Conservation (phyloP, 257 asterid species). For the Salvia splendens region DNA sequence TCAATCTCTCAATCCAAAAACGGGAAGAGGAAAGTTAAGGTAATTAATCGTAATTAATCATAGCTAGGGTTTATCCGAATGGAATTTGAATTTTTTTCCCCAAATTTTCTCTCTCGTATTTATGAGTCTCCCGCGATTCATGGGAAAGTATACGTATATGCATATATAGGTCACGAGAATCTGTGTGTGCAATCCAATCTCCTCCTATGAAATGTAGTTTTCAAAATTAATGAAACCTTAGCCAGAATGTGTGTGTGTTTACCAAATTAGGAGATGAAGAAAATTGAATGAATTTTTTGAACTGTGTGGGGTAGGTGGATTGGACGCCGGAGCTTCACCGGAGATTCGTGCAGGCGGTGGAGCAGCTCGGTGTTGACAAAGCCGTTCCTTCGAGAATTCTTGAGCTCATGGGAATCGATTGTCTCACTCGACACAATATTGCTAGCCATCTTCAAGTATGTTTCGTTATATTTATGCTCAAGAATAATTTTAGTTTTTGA, state of each 20-base stretch:
- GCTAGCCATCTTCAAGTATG: constrained; percentile 97
- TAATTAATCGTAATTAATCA: constrained; percentile 19
- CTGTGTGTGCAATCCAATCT: not conserved
- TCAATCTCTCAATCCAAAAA: constrained; percentile 49
- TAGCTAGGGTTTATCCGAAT: constrained; percentile 24
- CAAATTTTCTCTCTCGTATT: constrained; percentile 30
- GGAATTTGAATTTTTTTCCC: not conserved
- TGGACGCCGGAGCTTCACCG: constrained; percentile 98
- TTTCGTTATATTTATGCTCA: not conserved
- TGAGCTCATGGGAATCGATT: constrained; percentile 91
- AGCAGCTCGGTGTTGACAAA: constrained; percentile 90
- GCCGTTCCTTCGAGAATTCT: constrained; percentile 95
- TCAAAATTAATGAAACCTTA: constrained; percentile 13
- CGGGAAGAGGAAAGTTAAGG: constrained; percentile 85
- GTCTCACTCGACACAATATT: constrained; percentile 95
- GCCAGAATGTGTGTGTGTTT: constrained; percentile 20
- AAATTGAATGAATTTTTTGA: constrained; percentile 23
- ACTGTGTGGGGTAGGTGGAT: constrained; percentile 68
- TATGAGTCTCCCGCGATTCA: constrained; percentile 32
- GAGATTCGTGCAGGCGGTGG: constrained; percentile 90
- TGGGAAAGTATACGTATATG: constrained; percentile 10
- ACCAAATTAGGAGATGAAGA: not conserved
- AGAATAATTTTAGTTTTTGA: not conserved
- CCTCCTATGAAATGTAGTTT: not conserved
- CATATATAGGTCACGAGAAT: constrained; percentile 36